These are phyloP conservation scores for Rutidosis leptorrhynchoides DNA, from an alignment of 129 eudicot species.

Conservation along the genomic window DNA sequence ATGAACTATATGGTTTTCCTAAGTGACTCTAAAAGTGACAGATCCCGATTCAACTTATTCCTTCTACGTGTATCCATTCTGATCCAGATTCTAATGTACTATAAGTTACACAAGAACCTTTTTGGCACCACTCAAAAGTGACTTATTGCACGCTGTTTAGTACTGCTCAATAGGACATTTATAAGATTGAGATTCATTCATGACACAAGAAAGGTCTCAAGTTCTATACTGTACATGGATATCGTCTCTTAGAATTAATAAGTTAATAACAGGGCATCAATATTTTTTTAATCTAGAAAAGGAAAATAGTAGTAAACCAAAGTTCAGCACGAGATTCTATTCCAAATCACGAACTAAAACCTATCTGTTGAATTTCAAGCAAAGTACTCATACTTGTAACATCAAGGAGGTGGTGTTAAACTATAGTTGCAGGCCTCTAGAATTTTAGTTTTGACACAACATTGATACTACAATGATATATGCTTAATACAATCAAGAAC, in stretches of 20 bases:
- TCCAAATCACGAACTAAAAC: background rate
- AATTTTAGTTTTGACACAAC: constrained; percentile 24
- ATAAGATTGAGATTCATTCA: background rate
- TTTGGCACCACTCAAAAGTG: background rate
- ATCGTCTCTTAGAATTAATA: background rate
- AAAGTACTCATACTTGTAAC: background rate
- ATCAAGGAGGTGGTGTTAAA: background rate
- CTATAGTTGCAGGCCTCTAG: constrained; percentile 14
- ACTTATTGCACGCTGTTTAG: background rate
- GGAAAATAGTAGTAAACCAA: background rate
- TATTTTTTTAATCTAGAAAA: background rate
- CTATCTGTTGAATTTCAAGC: background rate
- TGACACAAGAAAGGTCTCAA: background rate
- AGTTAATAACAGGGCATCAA: background rate
- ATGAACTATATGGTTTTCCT: background rate
- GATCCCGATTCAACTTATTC: background rate
- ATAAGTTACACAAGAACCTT: background rate
- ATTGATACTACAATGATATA: constrained; percentile 11
- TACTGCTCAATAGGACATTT: background rate
- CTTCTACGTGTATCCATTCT: background rate
- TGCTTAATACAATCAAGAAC: constrained; percentile 34
- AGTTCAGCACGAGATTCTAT: background rate
- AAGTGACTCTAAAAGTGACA: background rate
- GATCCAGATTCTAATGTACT: background rate
- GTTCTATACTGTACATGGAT: background rate